Conservation (phyloP, 345 rosid species). For the Eucalyptus regnans region DNA sequence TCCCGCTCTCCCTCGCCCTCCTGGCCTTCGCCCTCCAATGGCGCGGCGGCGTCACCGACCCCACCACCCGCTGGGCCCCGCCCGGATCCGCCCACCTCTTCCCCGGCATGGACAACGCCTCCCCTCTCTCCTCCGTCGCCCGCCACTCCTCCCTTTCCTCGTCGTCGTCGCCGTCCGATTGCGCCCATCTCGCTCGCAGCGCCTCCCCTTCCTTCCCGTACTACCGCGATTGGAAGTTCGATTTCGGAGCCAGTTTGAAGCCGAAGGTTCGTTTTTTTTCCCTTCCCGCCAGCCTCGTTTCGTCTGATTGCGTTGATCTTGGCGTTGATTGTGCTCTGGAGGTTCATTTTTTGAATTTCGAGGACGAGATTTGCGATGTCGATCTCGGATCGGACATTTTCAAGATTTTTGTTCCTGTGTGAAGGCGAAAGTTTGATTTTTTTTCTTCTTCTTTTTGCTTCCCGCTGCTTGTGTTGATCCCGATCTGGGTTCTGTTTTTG, state of each 20-base stretch:
- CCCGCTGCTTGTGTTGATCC: neutral
- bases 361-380: neutral
- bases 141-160: conserved; percentile 49
- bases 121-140: conserved; percentile 50
- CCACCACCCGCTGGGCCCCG: conserved; percentile 53
- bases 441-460: neutral
- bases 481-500: neutral
- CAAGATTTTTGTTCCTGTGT: neutral
- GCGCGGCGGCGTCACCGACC: conserved; percentile 75
- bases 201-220: conserved; percentile 42
- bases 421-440: neutral
- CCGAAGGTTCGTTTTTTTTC: neutral
- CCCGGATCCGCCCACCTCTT: conserved; percentile 55
- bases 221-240: conserved; percentile 67
- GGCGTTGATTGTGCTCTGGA: neutral
- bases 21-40: conserved; percentile 88
- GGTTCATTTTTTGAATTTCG: neutral
- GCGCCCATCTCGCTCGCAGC: neutral
- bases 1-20: conserved; percentile 79
- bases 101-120: conserved; percentile 81
- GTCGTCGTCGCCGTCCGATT: conserved; percentile 42
- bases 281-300: neutral
- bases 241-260: neutral
- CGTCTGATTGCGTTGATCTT: neutral
- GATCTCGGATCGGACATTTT: neutral